These are phyloP conservation scores for Scedosporium aurantiacum DNA, from an alignment of 2,329 filamentous ascomycete genomes.

Conservation along the genomic window DNA sequence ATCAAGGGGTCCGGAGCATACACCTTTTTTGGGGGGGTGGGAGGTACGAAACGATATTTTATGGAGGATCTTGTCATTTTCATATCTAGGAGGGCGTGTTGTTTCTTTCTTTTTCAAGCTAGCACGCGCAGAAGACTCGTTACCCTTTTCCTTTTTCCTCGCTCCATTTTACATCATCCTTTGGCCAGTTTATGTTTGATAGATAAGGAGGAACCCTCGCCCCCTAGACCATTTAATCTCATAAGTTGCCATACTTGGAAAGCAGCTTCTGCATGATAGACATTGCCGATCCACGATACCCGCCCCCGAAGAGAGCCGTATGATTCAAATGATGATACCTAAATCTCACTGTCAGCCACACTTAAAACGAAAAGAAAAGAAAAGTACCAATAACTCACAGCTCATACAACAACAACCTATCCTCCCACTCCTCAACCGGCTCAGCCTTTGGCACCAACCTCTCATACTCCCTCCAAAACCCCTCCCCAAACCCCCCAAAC, in stretches of 20 bases:
- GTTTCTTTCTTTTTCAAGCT: background rate
- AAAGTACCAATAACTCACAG: slow-evolving; percentile 44
- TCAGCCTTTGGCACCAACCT: slow-evolving; percentile 65
- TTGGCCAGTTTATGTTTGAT: background rate
- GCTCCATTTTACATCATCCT: background rate
- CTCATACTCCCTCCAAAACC: slow-evolving; percentile 71
- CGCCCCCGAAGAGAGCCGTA: slow-evolving; percentile 70
- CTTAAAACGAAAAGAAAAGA: background rate
- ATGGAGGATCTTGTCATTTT: background rate
- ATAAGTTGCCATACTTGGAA: slow-evolving; percentile 50
- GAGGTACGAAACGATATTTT: background rate
- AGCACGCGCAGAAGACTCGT: background rate
- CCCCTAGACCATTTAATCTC: background rate
- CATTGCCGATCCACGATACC: slow-evolving; percentile 66
- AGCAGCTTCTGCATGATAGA: slow-evolving; percentile 67
- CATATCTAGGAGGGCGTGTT: background rate
- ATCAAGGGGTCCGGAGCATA: slow-evolving; percentile 1
- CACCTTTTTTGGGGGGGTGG: background rate
- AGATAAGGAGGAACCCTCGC: background rate
- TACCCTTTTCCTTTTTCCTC: background rate
- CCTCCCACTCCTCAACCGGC: slow-evolving; percentile 73
- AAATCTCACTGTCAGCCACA: slow-evolving; percentile 12
- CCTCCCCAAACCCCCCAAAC: slow-evolving; percentile 75
- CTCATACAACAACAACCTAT: slow-evolving; percentile 72
- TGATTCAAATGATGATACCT: slow-evolving; percentile 90